Conservation (phyloP, 169 alveolate genomes). For the Eimeria praecox region DNA sequence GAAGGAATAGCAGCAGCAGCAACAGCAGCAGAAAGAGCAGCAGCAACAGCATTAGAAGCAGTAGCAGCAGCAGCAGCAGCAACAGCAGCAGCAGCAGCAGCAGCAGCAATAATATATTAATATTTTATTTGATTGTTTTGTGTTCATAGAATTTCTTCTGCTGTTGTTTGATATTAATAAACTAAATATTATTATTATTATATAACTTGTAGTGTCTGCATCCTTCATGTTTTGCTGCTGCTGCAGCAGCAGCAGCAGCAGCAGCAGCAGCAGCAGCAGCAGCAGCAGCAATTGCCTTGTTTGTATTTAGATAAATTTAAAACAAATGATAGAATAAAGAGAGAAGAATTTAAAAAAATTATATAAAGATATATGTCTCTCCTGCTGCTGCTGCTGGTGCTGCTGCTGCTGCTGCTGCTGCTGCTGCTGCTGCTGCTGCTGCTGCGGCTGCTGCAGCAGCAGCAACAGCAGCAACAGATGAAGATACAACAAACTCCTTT, state of each 20-base stretch:
- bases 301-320: too few relatives aligned
- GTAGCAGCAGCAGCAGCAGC: neutral
- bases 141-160: too few relatives aligned
- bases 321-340: too few relatives aligned
- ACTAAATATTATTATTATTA: too few relatives aligned
- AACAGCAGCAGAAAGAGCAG: neutral
- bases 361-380: neutral
- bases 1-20: neutral
- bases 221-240: neutral
- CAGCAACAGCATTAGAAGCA: neutral
- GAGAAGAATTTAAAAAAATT: too few relatives aligned
- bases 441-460: too few relatives aligned
- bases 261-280: constrained; percentile 12
- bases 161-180: too few relatives aligned
- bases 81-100: constrained; percentile 3
- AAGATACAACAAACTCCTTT: neutral
- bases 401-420: constrained; percentile 10
- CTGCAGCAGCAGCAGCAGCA: constrained; percentile 4
- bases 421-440: neutral
- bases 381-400: neutral
- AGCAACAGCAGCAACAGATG: too few relatives aligned
- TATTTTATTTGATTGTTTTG: too few relatives aligned
- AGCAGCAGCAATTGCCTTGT: neutral
- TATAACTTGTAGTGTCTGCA: neutral
- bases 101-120: neutral